These are phyloP conservation scores for Dacryopinax spathularia DNA, from an alignment of 768 basidiomycete genomes.

Conservation along the genomic window DNA sequence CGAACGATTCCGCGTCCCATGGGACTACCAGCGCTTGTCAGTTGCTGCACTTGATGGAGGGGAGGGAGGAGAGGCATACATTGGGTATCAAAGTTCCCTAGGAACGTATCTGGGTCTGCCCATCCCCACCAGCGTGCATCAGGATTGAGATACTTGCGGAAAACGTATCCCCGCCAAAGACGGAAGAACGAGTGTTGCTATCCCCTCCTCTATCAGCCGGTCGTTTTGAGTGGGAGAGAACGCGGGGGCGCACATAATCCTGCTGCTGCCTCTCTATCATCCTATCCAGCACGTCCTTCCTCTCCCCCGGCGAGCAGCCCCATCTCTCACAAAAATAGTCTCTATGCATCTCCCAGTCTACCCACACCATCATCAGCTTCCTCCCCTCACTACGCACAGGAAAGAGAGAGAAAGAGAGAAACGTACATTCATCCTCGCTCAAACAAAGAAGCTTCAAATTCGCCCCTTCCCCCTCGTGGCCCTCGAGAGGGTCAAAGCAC, in stretches of 20 bases:
- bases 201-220: neutral
- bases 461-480: neutral
- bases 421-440: neutral
- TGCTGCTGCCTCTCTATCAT: neutral
- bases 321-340: conserved; percentile 10
- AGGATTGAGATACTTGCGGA: neutral
- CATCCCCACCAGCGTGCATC: conserved; percentile 10
- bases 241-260: conserved; percentile 3
- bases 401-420: neutral
- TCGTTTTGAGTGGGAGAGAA: neutral
- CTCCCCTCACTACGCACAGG: neutral
- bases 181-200: conserved; percentile 9
- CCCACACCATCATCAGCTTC: neutral
- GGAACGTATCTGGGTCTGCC: conserved; percentile 7
- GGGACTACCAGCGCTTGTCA: neutral
- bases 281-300: neutral
- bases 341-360: conserved; percentile 6
- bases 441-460: conserved; percentile 1
- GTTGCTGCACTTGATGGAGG: neutral
- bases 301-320: neutral
- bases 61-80: neutral
- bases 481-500: neutral
- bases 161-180: conserved; percentile 9
- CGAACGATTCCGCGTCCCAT: neutral
- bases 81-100: conserved; percentile 6